Conservation (phyloP, 129 eudicot species). For the Centella asiatica region DNA sequence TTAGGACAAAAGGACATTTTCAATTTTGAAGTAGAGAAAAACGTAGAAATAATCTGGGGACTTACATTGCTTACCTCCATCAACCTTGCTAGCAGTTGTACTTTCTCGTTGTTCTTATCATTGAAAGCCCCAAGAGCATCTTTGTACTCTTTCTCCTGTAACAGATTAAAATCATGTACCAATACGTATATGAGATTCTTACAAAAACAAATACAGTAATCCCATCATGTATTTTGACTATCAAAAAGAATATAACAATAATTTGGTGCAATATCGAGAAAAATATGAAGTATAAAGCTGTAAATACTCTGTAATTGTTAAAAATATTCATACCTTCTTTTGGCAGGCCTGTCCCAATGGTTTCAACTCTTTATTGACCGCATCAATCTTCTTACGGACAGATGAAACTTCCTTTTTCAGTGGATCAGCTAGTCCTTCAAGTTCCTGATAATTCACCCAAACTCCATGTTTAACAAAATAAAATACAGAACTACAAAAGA, state of each 20-base stretch:
- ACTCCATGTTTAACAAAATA: background rate
- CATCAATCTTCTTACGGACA: constrained; percentile 57
- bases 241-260: no score
- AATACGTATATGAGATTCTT: background rate
- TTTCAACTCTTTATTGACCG: constrained; percentile 58
- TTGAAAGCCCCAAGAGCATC: constrained; percentile 64
- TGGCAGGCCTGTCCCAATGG: constrained; percentile 66
- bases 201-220: no score
- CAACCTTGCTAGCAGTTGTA: constrained; percentile 48
- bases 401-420: constrained; percentile 64
- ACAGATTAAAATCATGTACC: constrained; percentile 4
- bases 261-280: no score
- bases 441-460: constrained; percentile 37
- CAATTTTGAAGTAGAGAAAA: background rate
- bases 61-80: constrained; percentile 48
- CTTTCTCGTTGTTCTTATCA: constrained; percentile 69
- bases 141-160: constrained; percentile 79
- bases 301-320: no score
- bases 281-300: no score
- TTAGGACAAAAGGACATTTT: background rate
- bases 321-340: constrained; percentile 46
- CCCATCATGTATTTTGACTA: no score
- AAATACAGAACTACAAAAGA: no score
- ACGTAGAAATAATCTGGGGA: background rate
- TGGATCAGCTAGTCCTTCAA: constrained; percentile 72